Base-by-base conservation (phyloP, 345 rosid species). In the Kandelia obovata region DNA sequence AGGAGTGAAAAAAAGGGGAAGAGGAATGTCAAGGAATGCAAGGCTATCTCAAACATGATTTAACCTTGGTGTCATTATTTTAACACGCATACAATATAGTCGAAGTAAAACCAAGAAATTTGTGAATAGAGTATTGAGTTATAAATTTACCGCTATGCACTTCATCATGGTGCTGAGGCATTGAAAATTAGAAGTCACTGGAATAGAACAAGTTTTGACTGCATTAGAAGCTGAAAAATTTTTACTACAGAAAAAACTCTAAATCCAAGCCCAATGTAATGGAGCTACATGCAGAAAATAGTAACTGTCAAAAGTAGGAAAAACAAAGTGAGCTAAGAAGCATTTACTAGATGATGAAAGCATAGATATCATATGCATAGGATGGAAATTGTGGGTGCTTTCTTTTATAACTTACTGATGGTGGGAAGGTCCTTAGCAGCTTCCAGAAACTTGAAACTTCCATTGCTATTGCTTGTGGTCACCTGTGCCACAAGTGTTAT, bases 91-190 rank as follows among this genome's bases (percentile, higher is more conserved):
- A 15, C 17, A 43, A 13, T 13, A 2, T 13, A 43, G 19, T 43
- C 17, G 4, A 43, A 43, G 4, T 11, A 43, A 43, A 43, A 43
- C 16, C 5, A 34, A 34, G 37, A 34, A 7, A 34, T 7, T 7
- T 34, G 10, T 34, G 1, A 34, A 34, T 34, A 56, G 5, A 15
- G 11, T 2, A 8, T 23, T 21, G 59, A 56, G 31, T 56, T 56
- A 56, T 8, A 10, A 56, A 56, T 15, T 72, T 77, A 95, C 97
- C 84, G 99, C 97, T 72, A 95, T 90, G 89, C 97, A 92, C 80
- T 88, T 95, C 92, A 95, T 92, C 71, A 83, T 82, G 58, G 89
- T 92, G 85, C 83, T 81, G 78, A 95, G 84, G 85, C 99, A 95
- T 73, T 88, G 85, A 61, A 85, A 67, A 20, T 81, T 80, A 21